Conservation (phyloP, 305 asterid genomes). For the Solanum aculeatissimum region DNA sequence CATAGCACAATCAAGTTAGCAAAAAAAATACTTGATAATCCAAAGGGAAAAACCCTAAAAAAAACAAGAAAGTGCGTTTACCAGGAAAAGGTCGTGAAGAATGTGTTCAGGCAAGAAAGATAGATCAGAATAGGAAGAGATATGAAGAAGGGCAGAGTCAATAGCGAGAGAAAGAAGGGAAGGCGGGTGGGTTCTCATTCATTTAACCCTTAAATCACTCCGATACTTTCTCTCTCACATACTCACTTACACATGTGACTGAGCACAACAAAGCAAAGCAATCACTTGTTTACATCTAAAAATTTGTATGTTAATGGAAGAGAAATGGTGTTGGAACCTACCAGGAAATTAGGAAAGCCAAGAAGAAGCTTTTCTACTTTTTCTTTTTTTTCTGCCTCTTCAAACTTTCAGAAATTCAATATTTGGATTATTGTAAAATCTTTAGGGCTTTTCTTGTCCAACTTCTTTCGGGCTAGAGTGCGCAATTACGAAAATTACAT, state of each 20-base stretch:
- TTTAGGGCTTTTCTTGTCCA: too few relatives aligned
- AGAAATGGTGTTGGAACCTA: background rate
- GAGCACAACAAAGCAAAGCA: background rate
- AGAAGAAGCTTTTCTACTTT: background rate
- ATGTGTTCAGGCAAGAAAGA: slow-evolving; percentile 77
- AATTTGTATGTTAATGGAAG: background rate
- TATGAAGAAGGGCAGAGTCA: slow-evolving; percentile 48
- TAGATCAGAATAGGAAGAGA: slow-evolving; percentile 54
- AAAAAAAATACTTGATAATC: background rate
- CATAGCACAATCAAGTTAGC: background rate
- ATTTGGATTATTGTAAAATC: too few relatives aligned
- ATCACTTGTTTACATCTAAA: background rate
- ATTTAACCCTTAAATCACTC: slow-evolving; percentile 28
- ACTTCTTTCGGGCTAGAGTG: too few relatives aligned
- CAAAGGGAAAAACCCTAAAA: background rate
- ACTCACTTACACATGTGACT: background rate
- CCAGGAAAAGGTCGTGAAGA: slow-evolving; percentile 62
- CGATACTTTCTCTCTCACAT: slow-evolving; percentile 2
- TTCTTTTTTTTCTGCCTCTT: background rate
- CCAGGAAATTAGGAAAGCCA: background rate
- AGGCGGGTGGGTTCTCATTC: slow-evolving; percentile 68
- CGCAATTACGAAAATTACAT: too few relatives aligned
- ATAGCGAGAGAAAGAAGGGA: slow-evolving; percentile 67
- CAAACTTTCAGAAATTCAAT: background rate
- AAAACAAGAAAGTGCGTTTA: background rate